Base-by-base conservation (phyloP, 148 eudicot species). In the Amaranthus cruentus region DNA sequence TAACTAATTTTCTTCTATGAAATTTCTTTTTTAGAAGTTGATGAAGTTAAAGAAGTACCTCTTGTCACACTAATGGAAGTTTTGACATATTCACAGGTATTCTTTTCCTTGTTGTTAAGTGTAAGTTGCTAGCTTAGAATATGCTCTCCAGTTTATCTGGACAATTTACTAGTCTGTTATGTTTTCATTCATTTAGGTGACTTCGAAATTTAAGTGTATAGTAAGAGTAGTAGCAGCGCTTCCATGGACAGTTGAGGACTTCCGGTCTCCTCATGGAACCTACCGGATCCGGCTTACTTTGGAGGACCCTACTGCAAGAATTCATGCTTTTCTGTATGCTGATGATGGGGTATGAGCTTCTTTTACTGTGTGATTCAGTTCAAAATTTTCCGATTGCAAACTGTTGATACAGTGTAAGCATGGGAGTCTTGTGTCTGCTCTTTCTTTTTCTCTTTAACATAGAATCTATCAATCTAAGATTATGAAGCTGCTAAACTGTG, bases 261-360 rank as follows among this genome's bases (percentile, higher is more conserved):
- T 95, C 60, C 71, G 78, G 76, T 81, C 88, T 68, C 88, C 88
- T 15, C 7, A 38, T 55, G 91, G 91, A 69, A 78, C 71, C 60
- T 91, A 82, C 61, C 83, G 96, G 74, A 56, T 87, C 62, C 87
- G 88, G 73, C 78, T 95, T 71, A 91, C 96, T 46, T 84, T 95
- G 47, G 99, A 95, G 82, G 99, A 95, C 78, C 96, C 97, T 43
- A 91, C 93, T 69, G 92, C 89, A 57, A 85, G 96, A 83, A 78
- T 95, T 62, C 88, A 91, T 81, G 96, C 96, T 62, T 88, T 68
- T 81, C 62, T 94, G 12, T 91, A 80, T 82, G 91, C 79, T 8
- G 90, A 88, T 67, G 97, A 94, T 76, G 97, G 87, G 88, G 97
- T 94, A 87, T 73, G 82, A 8, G n/a, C 57, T 54, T 44, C 60